Conservation (phyloP, 148 eudicot species). For the Cornus kousa region DNA sequence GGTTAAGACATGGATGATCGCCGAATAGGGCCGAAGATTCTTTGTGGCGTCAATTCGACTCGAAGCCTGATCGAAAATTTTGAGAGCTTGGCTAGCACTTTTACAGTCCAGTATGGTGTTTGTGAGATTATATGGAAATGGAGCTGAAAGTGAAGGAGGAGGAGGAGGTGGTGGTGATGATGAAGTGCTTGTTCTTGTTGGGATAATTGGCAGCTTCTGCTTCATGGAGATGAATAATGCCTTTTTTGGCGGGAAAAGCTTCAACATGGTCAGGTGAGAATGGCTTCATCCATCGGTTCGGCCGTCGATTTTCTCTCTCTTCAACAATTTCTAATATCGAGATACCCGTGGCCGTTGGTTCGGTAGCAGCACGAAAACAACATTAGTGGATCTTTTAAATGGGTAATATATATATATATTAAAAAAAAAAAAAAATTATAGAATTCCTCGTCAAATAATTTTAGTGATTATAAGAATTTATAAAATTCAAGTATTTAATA, state of each 20-base stretch:
- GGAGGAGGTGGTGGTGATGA: constrained; percentile 20
- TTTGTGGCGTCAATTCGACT: constrained; percentile 29
- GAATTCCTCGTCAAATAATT: too few relatives aligned
- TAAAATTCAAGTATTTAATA: too few relatives aligned
- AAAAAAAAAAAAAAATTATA: too few relatives aligned
- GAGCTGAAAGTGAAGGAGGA: not conserved
- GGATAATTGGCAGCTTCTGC: constrained; percentile 9
- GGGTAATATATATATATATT: too few relatives aligned
- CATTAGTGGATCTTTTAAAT: too few relatives aligned
- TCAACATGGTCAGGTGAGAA: constrained; percentile 35
- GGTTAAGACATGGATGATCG: constrained; percentile 42
- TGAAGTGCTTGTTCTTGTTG: not conserved
- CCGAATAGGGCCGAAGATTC: constrained; percentile 49
- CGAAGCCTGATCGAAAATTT: constrained; percentile 46
- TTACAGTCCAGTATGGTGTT: constrained; percentile 46
- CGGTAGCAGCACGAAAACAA: too few relatives aligned
- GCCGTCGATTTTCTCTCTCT: too few relatives aligned
- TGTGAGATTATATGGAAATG: constrained; percentile 32
- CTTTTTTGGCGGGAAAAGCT: constrained; percentile 28
- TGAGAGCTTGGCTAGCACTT: constrained; percentile 50
- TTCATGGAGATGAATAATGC: constrained; percentile 11
- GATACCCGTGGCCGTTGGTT: too few relatives aligned
- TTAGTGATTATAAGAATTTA: too few relatives aligned
- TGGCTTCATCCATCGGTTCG: too few relatives aligned
- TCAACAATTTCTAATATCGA: too few relatives aligned